phyloP scores from a whole-genome alignment of 2,329 filamentous ascomycete genomes.

The Fusarium sp. region DNA sequence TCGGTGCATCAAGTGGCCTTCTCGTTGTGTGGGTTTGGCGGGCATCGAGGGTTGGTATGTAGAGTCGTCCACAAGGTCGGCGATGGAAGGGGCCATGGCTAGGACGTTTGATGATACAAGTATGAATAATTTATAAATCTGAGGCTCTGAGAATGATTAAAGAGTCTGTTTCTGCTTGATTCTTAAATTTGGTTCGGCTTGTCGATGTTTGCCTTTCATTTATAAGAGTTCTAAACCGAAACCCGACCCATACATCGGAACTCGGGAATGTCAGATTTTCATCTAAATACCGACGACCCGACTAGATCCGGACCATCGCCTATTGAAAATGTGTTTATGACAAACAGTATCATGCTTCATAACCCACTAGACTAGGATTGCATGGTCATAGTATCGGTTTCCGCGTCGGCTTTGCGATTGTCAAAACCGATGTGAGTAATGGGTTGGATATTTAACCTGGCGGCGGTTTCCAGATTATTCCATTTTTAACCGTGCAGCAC shows the following conservation, averaged over 20 bases:
- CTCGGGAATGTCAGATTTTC: constrained; percentile 25
- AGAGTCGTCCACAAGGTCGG: not conserved
- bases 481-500: too few relatives aligned
- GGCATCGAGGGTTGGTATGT: not conserved
- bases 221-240: constrained; percentile 26
- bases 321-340: not conserved
- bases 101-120: not conserved
- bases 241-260: constrained; percentile 26
- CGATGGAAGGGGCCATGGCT: constrained; percentile 12
- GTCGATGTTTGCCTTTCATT: not conserved
- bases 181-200: rapidly evolving
- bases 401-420: not conserved
- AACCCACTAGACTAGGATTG: constrained; percentile 1
- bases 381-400: not conserved
- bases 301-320: constrained; percentile 15
- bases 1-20: constrained; percentile 20
- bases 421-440: constrained; percentile 3
- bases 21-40: constrained; percentile 4
- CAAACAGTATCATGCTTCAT: not conserved
- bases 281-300: constrained; percentile 21
- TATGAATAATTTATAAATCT: rapidly evolving
- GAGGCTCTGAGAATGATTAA: rapidly evolving
- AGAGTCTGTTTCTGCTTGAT: rapidly evolving
- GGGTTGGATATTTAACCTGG: constrained; percentile 11
- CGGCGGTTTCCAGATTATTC: not conserved